A percentile compares a stretch with the other conserved stretches of the same genome.
Conservation (phyloP, 176 grass and related monocot genomes). For the Echinochloa phyllopogon region DNA sequence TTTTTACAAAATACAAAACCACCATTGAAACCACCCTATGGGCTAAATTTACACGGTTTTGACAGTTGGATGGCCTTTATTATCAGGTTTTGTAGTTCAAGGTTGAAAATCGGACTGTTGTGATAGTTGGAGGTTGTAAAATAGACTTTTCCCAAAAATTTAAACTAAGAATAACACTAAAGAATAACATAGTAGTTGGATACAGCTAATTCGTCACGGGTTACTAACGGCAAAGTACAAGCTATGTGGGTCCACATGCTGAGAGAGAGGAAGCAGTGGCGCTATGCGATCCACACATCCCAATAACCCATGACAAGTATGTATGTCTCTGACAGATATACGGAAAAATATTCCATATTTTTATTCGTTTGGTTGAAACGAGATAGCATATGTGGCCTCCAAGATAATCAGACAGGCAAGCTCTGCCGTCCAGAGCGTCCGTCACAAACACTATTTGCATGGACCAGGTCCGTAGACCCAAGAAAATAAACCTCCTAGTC, state of each 20-base stretch:
- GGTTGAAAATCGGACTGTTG: too few relatives aligned
- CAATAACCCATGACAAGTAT: not conserved
- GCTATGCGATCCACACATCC: not conserved
- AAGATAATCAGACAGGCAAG: not conserved
- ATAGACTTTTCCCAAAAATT: too few relatives aligned
- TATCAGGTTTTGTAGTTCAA: too few relatives aligned
- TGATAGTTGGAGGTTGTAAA: too few relatives aligned
- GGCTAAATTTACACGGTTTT: too few relatives aligned
- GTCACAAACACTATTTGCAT: not conserved
- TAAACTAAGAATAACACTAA: too few relatives aligned
- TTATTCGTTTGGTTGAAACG: not conserved
- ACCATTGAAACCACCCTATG: too few relatives aligned
- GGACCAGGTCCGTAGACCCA: conserved; percentile 26
- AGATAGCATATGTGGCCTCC: not conserved
- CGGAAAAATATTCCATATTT: not conserved
- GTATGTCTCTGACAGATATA: not conserved
- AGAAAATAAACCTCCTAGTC: not conserved
- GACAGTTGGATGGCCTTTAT: too few relatives aligned
- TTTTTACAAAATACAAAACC: too few relatives aligned
- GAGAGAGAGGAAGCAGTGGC: not conserved
- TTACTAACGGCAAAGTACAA: not conserved
- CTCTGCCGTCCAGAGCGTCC: not conserved
- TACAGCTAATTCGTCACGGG: not conserved
- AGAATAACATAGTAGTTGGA: too few relatives aligned
- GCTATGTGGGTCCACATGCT: not conserved